Evolutionary conservation across 2,329 filamentous ascomycete genomes (phyloP).

Genomic region (Neonectria punicea): DNA sequence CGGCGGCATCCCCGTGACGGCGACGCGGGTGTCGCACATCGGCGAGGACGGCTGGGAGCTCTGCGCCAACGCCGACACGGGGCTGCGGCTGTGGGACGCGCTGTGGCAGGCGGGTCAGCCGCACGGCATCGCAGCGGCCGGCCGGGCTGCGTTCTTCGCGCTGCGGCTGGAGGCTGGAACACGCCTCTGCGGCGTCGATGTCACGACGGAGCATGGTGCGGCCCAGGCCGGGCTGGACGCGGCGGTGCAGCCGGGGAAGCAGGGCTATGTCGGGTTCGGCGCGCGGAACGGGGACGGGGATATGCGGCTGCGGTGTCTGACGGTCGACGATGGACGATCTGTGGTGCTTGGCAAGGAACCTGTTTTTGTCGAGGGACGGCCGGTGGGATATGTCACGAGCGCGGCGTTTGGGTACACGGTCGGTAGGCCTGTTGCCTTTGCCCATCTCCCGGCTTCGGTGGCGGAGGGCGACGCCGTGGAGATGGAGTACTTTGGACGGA

Average conservation of each 20-base stretch:
- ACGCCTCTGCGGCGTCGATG: conserved; percentile 65
- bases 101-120: conserved; percentile 64
- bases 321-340: conserved; percentile 65
- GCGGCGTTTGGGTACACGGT: conserved; percentile 70
- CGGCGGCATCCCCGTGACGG: conserved; percentile 65
- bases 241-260: conserved; percentile 60
- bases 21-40: conserved; percentile 67
- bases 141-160: conserved; percentile 66
- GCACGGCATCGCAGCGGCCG: conserved; percentile 67
- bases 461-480: conserved; percentile 62
- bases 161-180: conserved; percentile 70
- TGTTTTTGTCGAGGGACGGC: conserved; percentile 59
- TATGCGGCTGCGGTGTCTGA: conserved; percentile 54
- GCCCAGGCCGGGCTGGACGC: conserved; percentile 66
- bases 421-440: conserved; percentile 67
- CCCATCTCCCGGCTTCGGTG: conserved; percentile 62
- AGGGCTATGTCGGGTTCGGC: conserved; percentile 61
- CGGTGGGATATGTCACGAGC: conserved; percentile 68
- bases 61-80: conserved; percentile 68
- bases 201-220: conserved; percentile 70
- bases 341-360: conserved; percentile 72
- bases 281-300: conserved; percentile 53
- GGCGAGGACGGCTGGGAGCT: conserved; percentile 73
- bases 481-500: conserved; percentile 69
- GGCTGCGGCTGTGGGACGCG: conserved; percentile 67